Conservation (phyloP, 371 early-diverging fungal species). For the Lichtheimia hyalospora region DNA sequence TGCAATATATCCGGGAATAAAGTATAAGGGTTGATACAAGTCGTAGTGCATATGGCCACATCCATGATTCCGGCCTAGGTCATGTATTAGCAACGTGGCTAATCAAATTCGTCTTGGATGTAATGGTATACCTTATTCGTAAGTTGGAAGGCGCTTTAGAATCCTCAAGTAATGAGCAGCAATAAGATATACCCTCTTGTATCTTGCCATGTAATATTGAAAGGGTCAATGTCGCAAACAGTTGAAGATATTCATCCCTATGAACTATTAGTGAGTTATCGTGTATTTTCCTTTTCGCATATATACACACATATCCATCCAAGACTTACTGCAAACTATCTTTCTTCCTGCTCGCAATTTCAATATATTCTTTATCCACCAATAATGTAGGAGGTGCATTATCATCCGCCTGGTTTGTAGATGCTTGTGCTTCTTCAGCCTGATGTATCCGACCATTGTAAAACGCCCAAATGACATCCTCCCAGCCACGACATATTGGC, state of each 20-base stretch:
- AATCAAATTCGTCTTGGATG: not conserved
- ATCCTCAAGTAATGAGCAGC: constrained; percentile 4
- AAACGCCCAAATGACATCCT: constrained; percentile 37
- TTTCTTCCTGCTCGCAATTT: not conserved
- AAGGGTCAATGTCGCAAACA: constrained; percentile 4
- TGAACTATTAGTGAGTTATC: not conserved
- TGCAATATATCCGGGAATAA: constrained; percentile 17
- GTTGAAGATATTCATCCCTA: not conserved
- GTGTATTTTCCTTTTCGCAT: not conserved
- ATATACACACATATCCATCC: not conserved
- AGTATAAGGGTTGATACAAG: constrained; percentile 21
- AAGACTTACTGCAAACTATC: not conserved
- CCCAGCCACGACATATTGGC: constrained; percentile 30
- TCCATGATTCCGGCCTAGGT: not conserved
- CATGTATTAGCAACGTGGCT: not conserved
- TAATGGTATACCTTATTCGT: not conserved
- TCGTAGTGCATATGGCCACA: constrained; percentile 5
- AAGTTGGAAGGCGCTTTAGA: not conserved
- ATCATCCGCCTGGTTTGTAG: constrained; percentile 11
- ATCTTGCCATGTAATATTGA: constrained; percentile 4
- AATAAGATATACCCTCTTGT: not conserved
- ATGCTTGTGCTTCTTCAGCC: constrained; percentile 5
- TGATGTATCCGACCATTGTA: constrained; percentile 21
- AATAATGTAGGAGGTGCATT: not conserved
- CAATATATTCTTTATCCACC: constrained; percentile 1